Evolutionary conservation across 2,329 filamentous ascomycete genomes (phyloP).

Genomic region (Ophiocordyceps camponoti-saundersi): DNA sequence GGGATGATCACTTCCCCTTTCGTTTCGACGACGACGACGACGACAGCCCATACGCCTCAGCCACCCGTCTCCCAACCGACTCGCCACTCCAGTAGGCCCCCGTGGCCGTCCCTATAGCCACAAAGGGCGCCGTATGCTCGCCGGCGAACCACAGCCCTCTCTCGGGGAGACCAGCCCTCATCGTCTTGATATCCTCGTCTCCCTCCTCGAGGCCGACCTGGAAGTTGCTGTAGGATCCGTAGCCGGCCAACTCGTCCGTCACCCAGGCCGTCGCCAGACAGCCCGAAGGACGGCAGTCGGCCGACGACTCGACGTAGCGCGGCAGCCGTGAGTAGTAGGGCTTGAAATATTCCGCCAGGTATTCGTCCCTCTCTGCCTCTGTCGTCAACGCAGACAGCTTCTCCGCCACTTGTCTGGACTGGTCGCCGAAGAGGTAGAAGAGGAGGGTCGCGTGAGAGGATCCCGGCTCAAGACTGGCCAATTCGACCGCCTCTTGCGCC

Average conservation of each 20-base stretch:
- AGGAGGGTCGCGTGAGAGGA: conserved; percentile 64
- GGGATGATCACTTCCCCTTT: background rate
- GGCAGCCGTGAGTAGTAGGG: conserved; percentile 68
- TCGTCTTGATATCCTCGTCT: conserved; percentile 51
- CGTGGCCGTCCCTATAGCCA: conserved; percentile 73
- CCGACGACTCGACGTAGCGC: conserved; percentile 35
- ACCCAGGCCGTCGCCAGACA: conserved; percentile 64
- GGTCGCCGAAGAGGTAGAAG: conserved; percentile 61
- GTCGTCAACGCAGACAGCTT: conserved; percentile 22
- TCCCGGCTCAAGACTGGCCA: conserved; percentile 44
- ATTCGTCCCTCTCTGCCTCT: conserved; percentile 29
- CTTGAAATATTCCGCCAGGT: conserved; percentile 49
- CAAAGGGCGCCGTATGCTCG: conserved; percentile 81
- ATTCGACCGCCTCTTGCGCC: conserved; percentile 63
- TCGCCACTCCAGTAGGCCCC: conserved; percentile 90
- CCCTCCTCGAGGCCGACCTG: conserved; percentile 55
- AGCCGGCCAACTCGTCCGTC: conserved; percentile 60
- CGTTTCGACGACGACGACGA: background rate
- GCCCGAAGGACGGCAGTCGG: conserved; percentile 43
- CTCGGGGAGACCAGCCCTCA: conserved; percentile 46
- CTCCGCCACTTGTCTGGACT: conserved; percentile 36
- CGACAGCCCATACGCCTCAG: conserved; percentile 27
- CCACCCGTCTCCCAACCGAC: conserved; percentile 50
- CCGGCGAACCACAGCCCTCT: conserved; percentile 71
- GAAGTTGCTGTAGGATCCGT: conserved; percentile 76